phyloP scores from a whole-genome alignment of 106 monocot genomes.

The Agapanthus africanus region DNA sequence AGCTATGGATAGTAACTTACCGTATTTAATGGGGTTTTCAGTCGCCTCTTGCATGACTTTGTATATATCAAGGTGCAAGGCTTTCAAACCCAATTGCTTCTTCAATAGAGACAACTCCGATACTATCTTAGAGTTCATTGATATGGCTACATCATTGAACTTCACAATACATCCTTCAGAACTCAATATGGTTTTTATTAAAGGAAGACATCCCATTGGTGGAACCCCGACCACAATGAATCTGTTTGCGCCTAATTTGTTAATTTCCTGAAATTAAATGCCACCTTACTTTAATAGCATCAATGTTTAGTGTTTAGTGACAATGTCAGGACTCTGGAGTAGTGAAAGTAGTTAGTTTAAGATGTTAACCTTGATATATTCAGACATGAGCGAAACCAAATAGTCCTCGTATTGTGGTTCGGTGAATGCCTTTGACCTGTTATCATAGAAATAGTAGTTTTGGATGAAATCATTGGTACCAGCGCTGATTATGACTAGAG shows the following conservation, averaged over 20 bases:
- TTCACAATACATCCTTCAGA: constrained; percentile 11
- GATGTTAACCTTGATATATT: constrained; percentile 26
- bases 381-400: constrained; percentile 19
- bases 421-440: constrained; percentile 24
- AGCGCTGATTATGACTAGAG: constrained; percentile 35
- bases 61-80: constrained; percentile 23
- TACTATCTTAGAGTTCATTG: constrained; percentile 40
- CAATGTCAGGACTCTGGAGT: too few species aligned
- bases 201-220: constrained; percentile 41
- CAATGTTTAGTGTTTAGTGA: too few species aligned
- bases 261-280: constrained; percentile 34
- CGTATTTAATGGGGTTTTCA: constrained; percentile 15
- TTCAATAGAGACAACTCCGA: constrained; percentile 7
- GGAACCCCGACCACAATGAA: constrained; percentile 31
- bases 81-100: constrained; percentile 13
- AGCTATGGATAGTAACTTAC: too few species aligned
- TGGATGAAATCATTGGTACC: constrained; percentile 43
- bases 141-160: constrained; percentile 24
- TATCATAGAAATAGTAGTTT: constrained; percentile 16
- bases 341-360: background rate
- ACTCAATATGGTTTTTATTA: constrained; percentile 21
- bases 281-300: too few species aligned
- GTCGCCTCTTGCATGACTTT: constrained; percentile 13
- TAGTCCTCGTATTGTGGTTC: constrained; percentile 24
- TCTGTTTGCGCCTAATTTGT: constrained; percentile 19